phyloP scores from a whole-genome alignment of 2,329 filamentous ascomycete species.

The Chaetomium olivaceum region DNA sequence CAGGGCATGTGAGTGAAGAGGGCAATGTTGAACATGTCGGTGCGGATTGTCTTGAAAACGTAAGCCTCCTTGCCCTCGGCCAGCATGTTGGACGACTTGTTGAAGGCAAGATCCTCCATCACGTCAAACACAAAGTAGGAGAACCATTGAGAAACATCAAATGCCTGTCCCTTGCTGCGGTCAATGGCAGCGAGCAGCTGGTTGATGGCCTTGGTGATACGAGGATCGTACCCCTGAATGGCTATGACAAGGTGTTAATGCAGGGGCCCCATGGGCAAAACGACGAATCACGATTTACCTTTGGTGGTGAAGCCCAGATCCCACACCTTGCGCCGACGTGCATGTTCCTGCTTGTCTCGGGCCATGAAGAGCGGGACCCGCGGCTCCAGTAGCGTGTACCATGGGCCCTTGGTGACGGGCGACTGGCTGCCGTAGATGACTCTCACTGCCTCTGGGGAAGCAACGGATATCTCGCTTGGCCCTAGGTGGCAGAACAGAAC shows the following conservation, averaged over 20 bases:
- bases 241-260: conserved; percentile 13
- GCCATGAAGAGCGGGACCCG: conserved; percentile 36
- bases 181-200: conserved; percentile 22
- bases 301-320: conserved; percentile 38
- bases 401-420: conserved; percentile 38
- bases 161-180: conserved; percentile 5
- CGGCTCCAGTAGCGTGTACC: conserved; percentile 39
- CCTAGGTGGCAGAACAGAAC: background rate
- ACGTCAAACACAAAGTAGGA: conserved; percentile 27
- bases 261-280: background rate
- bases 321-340: conserved; percentile 39
- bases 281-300: background rate
- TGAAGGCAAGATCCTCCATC: conserved; percentile 29
- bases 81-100: conserved; percentile 27
- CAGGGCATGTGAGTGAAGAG: conserved; percentile 28
- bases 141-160: conserved; percentile 25
- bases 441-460: conserved; percentile 34
- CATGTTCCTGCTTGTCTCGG: conserved; percentile 38
- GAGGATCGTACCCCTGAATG: conserved; percentile 22
- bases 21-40: conserved; percentile 30
- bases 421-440: conserved; percentile 36
- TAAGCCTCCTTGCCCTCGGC: conserved; percentile 20
- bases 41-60: conserved; percentile 28
- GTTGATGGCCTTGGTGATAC: conserved; percentile 28
- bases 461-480: conserved; percentile 39